Percentiles rank a stretch among this genome's conserved stretches.
Evolutionary conservation across 768 basidiomycete genomes (phyloP).

Genomic region (Tricholomella constricta): DNA sequence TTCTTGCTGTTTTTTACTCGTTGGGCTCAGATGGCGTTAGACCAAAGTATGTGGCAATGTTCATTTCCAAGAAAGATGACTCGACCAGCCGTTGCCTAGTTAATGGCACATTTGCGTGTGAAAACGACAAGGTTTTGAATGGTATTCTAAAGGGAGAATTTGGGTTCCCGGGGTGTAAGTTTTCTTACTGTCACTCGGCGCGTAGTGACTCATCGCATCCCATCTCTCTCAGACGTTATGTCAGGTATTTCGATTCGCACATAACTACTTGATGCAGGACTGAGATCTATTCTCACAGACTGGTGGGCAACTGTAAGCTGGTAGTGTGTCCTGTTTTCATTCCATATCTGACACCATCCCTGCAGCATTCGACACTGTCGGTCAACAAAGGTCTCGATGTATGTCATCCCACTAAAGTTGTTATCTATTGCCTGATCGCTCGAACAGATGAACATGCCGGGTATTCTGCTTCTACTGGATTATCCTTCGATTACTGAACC

Average conservation of each 20-base stretch:
- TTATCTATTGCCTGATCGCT: neutral
- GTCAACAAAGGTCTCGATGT: slow-evolving; percentile 67
- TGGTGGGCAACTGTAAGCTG: slow-evolving; percentile 60
- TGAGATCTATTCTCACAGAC: slow-evolving; percentile 35
- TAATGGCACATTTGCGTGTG: slow-evolving; percentile 64
- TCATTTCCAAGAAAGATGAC: neutral
- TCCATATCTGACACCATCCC: neutral
- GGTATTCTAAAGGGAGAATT: slow-evolving; percentile 66
- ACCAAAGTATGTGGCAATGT: slow-evolving; percentile 31
- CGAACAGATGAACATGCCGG: slow-evolving; percentile 74
- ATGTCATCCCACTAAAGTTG: slow-evolving; percentile 20
- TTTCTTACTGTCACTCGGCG: neutral
- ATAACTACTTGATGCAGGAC: neutral
- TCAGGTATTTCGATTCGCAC: slow-evolving; percentile 33
- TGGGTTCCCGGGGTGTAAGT: slow-evolving; percentile 66
- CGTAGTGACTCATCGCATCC: slow-evolving; percentile 3
- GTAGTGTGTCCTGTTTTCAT: neutral
- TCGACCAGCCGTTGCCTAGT: slow-evolving; percentile 26
- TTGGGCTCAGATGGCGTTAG: slow-evolving; percentile 15
- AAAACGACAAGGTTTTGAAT: slow-evolving; percentile 60
- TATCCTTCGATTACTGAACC: neutral
- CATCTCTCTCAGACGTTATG: slow-evolving; percentile 38
- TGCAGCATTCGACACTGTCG: slow-evolving; percentile 49
- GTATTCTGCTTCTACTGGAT: slow-evolving; percentile 20
- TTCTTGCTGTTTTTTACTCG: neutral